Evolutionary conservation across 2,329 filamentous ascomycete species (phyloP).

Genomic region (Madurella fahalii): DNA sequence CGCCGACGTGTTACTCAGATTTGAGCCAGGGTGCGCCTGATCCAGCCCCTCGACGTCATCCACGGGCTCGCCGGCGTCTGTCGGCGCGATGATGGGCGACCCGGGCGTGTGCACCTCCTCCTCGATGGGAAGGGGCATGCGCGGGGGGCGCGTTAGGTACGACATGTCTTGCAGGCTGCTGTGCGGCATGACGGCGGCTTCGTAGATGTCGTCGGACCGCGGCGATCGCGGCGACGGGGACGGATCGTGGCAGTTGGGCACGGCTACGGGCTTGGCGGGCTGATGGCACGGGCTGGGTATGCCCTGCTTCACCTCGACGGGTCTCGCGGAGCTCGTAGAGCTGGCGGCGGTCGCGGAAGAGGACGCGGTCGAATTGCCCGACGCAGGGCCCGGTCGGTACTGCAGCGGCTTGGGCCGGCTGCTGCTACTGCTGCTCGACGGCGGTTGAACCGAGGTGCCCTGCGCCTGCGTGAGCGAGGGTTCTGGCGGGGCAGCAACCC

Average conservation of each 20-base stretch:
- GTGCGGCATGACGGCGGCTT: slow-evolving; percentile 45
- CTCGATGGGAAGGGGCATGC: slow-evolving; percentile 87
- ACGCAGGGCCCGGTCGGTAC: slow-evolving; percentile 46
- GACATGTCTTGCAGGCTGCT: slow-evolving; percentile 60
- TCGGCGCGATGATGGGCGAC: slow-evolving; percentile 77
- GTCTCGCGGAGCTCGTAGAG: slow-evolving; percentile 32
- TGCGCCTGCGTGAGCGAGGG: slow-evolving; percentile 58
- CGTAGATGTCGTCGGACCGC: slow-evolving; percentile 33
- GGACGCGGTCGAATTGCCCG: slow-evolving; percentile 44
- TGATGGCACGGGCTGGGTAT: slow-evolving; percentile 29
- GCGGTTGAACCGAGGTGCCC: slow-evolving; percentile 39
- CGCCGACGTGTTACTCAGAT: slow-evolving; percentile 53
- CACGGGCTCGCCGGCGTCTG: slow-evolving; percentile 51
- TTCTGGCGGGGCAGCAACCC: slow-evolving; percentile 57
- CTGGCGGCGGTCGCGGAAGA: slow-evolving; percentile 27
- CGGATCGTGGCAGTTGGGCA: slow-evolving; percentile 43
- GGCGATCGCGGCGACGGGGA: slow-evolving; percentile 32
- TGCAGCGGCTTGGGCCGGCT: slow-evolving; percentile 46
- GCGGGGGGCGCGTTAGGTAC: slow-evolving; percentile 69
- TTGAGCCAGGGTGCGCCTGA: slow-evolving; percentile 48
- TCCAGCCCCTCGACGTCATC: slow-evolving; percentile 52
- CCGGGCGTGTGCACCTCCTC: slow-evolving; percentile 86
- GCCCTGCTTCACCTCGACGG: slow-evolving; percentile 33
- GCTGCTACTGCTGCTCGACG: slow-evolving; percentile 38
- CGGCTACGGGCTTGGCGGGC: slow-evolving; percentile 56